Evolutionary conservation across 2,329 filamentous ascomycete species (phyloP).

Genomic region (Grosmannia serpens): DNA sequence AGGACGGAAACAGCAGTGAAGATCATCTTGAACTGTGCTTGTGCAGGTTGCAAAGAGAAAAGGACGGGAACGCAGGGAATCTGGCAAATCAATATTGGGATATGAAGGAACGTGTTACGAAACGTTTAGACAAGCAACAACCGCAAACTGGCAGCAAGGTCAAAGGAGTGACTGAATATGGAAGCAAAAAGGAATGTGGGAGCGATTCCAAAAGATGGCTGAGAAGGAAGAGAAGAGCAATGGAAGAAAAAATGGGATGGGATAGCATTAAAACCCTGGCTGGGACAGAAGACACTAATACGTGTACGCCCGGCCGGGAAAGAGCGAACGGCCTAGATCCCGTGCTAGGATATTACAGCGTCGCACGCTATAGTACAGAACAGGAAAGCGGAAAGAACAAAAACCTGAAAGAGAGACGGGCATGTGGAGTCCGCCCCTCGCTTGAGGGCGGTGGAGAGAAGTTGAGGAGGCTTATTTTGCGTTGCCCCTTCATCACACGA

Average conservation of each 20-base stretch:
- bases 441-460: not conserved
- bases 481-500: not conserved
- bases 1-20: slow-evolving; percentile 38
- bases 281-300: not conserved
- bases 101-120: no score
- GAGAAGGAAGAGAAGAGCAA: not conserved
- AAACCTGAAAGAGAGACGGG: no score
- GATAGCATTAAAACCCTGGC: not conserved
- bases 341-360: not conserved
- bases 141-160: not conserved
- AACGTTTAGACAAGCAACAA: not conserved
- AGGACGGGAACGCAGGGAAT: no score
- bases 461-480: not conserved
- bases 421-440: not conserved
- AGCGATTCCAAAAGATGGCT: not conserved
- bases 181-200: not conserved
- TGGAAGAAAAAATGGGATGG: not conserved
- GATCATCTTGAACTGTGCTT: slow-evolving; percentile 32
- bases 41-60: not conserved
- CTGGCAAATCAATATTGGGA: no score
- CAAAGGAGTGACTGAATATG: not conserved
- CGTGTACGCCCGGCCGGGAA: not conserved
- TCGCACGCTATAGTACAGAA: not conserved
- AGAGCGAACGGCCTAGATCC: not conserved
- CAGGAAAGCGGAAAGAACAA: not conserved